Percentiles rank a stretch among this genome's conserved stretches.
Conservation (phyloP, 1,284 basidiomycete genomes). For the Amylostereum areolatum region DNA sequence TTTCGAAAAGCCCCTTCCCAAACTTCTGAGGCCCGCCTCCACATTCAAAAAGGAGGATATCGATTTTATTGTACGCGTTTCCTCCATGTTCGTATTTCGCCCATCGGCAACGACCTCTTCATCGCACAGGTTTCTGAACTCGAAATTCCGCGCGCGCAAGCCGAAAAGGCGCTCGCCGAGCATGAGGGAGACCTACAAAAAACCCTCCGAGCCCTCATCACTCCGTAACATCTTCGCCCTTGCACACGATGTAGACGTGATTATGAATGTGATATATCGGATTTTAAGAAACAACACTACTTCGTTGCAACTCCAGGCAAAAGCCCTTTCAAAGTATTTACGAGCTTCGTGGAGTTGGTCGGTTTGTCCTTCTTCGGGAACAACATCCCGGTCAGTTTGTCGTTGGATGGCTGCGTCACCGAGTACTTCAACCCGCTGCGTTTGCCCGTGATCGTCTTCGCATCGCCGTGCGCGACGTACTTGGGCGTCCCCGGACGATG, state of each 20-base stretch:
- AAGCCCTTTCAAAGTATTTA: too few species aligned
- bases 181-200: conserved; percentile 29
- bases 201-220: conserved; percentile 23
- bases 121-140: conserved; percentile 51
- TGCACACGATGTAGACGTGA: too few species aligned
- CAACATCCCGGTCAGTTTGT: too few species aligned
- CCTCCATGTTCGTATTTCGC: background rate
- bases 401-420: too few species aligned
- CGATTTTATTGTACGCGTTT: conserved; percentile 49
- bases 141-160: conserved; percentile 52
- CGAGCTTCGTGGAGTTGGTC: too few species aligned
- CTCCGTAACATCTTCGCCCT: background rate
- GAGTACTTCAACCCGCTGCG: too few species aligned
- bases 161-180: conserved; percentile 48
- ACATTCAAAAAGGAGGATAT: conserved; percentile 52
- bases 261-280: too few species aligned
- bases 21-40: conserved; percentile 30
- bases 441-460: background rate
- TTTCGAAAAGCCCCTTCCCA: conserved; percentile 47
- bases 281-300: too few species aligned
- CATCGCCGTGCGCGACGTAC: conserved; percentile 21
- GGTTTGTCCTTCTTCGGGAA: too few species aligned
- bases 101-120: background rate
- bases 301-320: too few species aligned
- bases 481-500: conserved; percentile 27